A percentile compares a stretch with the other conserved stretches of the same genome.
Evolutionary conservation across 495 filamentous ascomycete species (phyloP).

Genomic region (Symbiotaphrina buchneri): DNA sequence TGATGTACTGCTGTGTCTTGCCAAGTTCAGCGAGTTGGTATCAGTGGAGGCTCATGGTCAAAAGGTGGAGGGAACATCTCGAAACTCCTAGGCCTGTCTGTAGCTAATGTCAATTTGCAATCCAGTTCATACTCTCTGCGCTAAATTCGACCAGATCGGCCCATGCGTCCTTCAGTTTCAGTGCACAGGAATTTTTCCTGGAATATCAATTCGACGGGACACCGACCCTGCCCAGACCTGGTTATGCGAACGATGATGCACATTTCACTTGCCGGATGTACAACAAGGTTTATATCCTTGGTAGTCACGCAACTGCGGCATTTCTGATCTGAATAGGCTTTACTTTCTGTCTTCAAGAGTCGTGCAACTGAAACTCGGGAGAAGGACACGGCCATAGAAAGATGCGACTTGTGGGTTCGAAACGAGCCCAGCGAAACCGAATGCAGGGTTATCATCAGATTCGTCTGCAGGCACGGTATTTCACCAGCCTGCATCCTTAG

Average conservation of each 20-base stretch:
- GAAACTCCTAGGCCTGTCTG: no score
- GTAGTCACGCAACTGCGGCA: background rate
- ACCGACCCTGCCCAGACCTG: conserved; percentile 5
- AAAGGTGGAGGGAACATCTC: conserved; percentile 41
- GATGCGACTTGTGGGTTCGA: conserved; percentile 66
- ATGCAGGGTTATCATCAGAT: conserved; percentile 61
- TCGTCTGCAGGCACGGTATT: conserved; percentile 69
- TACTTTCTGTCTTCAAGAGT: conserved; percentile 54
- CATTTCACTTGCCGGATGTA: conserved; percentile 56
- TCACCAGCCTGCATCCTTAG: background rate
- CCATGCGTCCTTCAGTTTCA: conserved; percentile 63
- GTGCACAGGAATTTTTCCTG: conserved; percentile 57
- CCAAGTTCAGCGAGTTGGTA: conserved; percentile 82
- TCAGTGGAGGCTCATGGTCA: conserved; percentile 63
- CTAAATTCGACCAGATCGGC: conserved; percentile 88
- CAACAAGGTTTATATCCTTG: conserved; percentile 27
- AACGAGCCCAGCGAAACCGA: conserved; percentile 47
- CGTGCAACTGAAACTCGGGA: conserved; percentile 34
- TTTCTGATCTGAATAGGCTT: conserved; percentile 22
- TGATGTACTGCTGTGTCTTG: conserved; percentile 64
- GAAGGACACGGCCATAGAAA: conserved; percentile 59
- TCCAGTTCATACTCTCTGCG: conserved; percentile 56
- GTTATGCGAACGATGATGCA: conserved; percentile 14
- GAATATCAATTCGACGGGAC: conserved; percentile 39
- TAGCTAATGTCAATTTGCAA: no score